Evolutionary conservation across 2,329 filamentous ascomycete genomes (phyloP).

Genomic region (Graphiopsis chlorocephala): DNA sequence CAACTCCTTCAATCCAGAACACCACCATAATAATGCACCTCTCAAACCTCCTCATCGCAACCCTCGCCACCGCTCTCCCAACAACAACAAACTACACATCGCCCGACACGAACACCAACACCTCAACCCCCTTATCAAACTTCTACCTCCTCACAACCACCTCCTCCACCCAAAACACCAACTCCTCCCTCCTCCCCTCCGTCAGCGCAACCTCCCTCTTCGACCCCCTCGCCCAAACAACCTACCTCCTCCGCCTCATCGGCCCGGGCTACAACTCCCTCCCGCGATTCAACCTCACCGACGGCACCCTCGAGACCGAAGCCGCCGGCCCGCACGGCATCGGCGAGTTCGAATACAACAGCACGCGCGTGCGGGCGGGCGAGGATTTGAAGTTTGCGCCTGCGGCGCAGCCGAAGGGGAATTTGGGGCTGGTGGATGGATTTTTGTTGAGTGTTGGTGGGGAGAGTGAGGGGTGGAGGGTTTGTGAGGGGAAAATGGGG

Average conservation of each 20-base stretch:
- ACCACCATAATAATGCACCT: not conserved
- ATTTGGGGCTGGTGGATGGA: conserved; percentile 35
- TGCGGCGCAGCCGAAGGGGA: conserved; percentile 30
- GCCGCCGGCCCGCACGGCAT: conserved; percentile 31
- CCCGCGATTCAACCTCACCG: conserved; percentile 38
- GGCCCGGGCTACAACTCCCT: conserved; percentile 39
- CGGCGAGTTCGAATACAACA: conserved; percentile 33
- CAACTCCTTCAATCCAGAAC: not conserved
- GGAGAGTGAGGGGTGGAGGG: conserved; percentile 38
- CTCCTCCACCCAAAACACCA: conserved; percentile 27
- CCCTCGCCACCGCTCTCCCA: conserved; percentile 16
- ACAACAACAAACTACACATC: not conserved
- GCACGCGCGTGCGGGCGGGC: conserved; percentile 29
- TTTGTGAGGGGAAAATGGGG: conserved; percentile 36
- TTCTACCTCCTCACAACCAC: conserved; percentile 43
- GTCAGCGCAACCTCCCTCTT: conserved; percentile 41
- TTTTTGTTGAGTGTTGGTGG: conserved; percentile 40
- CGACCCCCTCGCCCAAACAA: conserved; percentile 34
- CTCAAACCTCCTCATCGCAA: conserved; percentile 1
- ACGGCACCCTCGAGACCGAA: conserved; percentile 34
- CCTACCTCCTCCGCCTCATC: conserved; percentile 39
- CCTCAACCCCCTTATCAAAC: conserved; percentile 20
- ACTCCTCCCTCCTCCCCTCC: conserved; percentile 34
- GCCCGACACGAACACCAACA: not conserved
- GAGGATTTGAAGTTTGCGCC: conserved; percentile 36